These are phyloP conservation scores for Kandelia obovata DNA, from an alignment of 345 rosid species.

Conservation along the genomic window DNA sequence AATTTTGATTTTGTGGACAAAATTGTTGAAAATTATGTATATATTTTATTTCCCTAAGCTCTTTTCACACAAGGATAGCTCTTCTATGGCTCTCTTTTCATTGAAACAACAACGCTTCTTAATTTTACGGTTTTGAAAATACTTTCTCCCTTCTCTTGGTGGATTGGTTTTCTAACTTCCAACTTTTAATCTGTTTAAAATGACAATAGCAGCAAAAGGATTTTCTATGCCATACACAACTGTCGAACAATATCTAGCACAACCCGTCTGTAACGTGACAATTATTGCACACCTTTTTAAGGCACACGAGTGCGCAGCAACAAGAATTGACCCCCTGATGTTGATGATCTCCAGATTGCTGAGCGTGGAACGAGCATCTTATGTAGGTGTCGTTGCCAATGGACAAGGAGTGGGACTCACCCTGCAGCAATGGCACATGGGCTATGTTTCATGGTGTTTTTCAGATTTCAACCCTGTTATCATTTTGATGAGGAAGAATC, in stretches of 20 bases:
- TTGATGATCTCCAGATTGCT: slow-evolving; percentile 5
- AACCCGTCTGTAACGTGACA: not conserved
- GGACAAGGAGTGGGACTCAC: slow-evolving; percentile 28
- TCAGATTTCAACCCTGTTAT: not conserved
- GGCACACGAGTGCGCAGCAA: slow-evolving; percentile 32
- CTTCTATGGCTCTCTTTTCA: no score
- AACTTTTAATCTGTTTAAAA: no score
- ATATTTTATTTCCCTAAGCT: no score
- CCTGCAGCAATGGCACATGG: not conserved
- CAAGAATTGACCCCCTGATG: slow-evolving; percentile 30
- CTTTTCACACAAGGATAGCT: no score
- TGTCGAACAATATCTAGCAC: not conserved
- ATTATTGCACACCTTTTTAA: slow-evolving; percentile 24
- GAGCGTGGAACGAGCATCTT: slow-evolving; percentile 15
- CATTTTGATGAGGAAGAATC: no score
- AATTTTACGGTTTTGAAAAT: no score
- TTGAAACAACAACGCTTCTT: no score
- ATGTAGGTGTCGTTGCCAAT: slow-evolving; percentile 8
- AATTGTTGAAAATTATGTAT: no score
- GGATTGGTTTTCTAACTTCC: no score
- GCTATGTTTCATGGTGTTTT: not conserved
- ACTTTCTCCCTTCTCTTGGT: no score
- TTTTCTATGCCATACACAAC: not conserved
- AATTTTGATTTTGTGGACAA: no score
- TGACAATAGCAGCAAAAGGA: no score